A percentile compares a stretch with the other conserved stretches of the same genome.
Conservation (phyloP, 83 land plant genomes). For the Diphasiastrum complanatum region DNA sequence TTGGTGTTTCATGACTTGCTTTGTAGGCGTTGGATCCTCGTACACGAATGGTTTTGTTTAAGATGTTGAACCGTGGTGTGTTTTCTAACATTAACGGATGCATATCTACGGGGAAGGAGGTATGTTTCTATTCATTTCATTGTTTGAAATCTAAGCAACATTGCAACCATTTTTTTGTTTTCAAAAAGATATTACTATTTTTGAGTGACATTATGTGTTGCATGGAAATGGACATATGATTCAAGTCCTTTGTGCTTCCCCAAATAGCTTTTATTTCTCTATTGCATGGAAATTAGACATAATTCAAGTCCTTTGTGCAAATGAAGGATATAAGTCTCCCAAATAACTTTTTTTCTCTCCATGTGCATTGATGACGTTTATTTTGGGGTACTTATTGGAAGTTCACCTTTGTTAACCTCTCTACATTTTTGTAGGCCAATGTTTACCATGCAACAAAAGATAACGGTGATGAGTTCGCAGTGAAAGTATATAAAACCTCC, state of each 20-base stretch:
- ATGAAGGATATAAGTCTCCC: too few relatives aligned
- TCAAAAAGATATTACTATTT: neutral
- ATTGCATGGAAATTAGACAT: too few relatives aligned
- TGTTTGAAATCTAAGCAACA: neutral
- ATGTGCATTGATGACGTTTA: too few relatives aligned
- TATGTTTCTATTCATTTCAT: slow-evolving; percentile 17
- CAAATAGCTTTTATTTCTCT: too few relatives aligned
- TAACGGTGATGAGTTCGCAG: slow-evolving; percentile 80
- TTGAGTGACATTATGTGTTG: too few relatives aligned
- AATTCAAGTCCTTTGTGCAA: too few relatives aligned
- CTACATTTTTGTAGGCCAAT: slow-evolving; percentile 66
- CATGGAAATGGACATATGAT: too few relatives aligned
- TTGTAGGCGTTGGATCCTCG: slow-evolving; percentile 90
- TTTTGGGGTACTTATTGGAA: neutral
- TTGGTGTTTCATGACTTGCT: neutral
- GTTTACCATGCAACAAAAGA: slow-evolving; percentile 92
- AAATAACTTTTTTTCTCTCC: too few relatives aligned
- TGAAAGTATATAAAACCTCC: slow-evolving; percentile 93
- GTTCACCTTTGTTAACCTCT: neutral
- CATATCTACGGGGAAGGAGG: slow-evolving; percentile 98
- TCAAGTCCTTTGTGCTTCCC: too few relatives aligned
- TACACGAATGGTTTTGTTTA: slow-evolving; percentile 87
- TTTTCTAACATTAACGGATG: slow-evolving; percentile 92
- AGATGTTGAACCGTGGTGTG: slow-evolving; percentile 90
- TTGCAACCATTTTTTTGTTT: neutral